phyloP scores from a whole-genome alignment of 2,329 filamentous ascomycete genomes.

The Trichoderma cornu-damae region DNA sequence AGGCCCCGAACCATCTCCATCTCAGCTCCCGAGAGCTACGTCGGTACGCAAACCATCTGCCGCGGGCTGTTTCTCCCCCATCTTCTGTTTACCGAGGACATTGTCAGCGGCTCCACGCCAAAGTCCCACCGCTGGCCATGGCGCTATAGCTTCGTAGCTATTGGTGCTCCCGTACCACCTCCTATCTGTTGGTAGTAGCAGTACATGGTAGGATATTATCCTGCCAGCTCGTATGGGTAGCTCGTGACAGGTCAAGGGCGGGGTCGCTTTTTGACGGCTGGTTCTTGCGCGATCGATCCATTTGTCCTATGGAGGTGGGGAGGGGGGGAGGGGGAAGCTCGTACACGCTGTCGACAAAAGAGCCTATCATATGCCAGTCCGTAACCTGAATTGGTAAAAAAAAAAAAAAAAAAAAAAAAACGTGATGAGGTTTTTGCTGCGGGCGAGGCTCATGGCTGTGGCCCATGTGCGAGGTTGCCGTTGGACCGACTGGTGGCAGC shows the following conservation, averaged over 20 bases:
- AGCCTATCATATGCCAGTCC: constrained; percentile 16
- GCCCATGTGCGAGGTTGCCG: not conserved
- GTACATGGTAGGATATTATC: not conserved
- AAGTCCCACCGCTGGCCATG: not conserved
- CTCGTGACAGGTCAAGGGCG: constrained; percentile 1
- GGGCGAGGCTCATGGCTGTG: not conserved
- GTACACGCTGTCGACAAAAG: not conserved
- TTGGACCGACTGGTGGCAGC: not conserved
- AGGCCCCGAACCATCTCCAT: not conserved
- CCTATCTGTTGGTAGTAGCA: not conserved
- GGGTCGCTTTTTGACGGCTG: not conserved
- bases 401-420: not conserved
- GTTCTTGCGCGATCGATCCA: not conserved
- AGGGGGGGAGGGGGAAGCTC: not conserved
- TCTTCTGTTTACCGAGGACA: constrained; percentile 3
- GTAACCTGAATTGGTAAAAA: constrained; percentile 18
- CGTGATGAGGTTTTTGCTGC: not conserved
- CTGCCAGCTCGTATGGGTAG: not conserved
- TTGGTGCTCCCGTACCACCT: not conserved
- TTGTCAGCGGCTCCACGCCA: constrained; percentile 1
- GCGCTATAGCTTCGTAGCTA: not conserved
- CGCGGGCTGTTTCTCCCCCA: not conserved
- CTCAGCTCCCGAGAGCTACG: not conserved
- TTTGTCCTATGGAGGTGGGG: constrained; percentile 7
- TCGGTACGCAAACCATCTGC: not conserved